A percentile compares a stretch with the other conserved stretches of the same genome.
These are phyloP conservation scores for Candida sp. DNA, from an alignment of 1,139 yeast genomes.

Conservation along the genomic window DNA sequence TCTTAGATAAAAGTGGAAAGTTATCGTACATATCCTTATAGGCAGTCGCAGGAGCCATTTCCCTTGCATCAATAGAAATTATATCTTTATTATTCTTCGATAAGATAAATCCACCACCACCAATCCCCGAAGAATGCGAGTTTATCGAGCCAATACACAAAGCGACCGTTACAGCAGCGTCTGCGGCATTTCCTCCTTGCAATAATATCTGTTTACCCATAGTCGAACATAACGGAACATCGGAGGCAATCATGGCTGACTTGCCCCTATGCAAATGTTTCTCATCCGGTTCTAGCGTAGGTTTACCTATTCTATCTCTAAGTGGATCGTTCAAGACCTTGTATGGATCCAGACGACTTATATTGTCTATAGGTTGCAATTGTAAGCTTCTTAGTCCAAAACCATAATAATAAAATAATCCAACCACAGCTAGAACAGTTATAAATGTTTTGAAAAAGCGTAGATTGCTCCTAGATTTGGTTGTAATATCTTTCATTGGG, in stretches of 20 bases:
- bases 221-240: slow-evolving; percentile 66
- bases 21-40: slow-evolving; percentile 63
- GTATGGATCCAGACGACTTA: slow-evolving; percentile 1
- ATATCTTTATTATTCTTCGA: slow-evolving; percentile 45
- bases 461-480: not conserved
- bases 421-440: not conserved
- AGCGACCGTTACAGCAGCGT: slow-evolving; percentile 87
- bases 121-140: slow-evolving; percentile 85
- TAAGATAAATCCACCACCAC: slow-evolving; percentile 85
- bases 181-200: slow-evolving; percentile 80
- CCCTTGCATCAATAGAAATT: slow-evolving; percentile 81
- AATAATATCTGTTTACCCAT: slow-evolving; percentile 61
- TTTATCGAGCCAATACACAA: slow-evolving; percentile 84
- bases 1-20: slow-evolving; percentile 41
- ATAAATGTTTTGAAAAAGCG: not conserved
- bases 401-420: not conserved
- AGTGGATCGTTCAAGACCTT: slow-evolving; percentile 19
- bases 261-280: slow-evolving; percentile 26
- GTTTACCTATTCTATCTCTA: slow-evolving; percentile 28
- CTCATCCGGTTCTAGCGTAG: slow-evolving; percentile 29
- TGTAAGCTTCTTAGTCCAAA: not conserved
- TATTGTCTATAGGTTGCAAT: not conserved
- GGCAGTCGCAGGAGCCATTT: slow-evolving; percentile 72
- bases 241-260: slow-evolving; percentile 74
- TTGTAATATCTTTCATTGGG: not conserved